Conservation (phyloP, 2,329 filamentous ascomycete genomes). For the Fusarium sarcochroum region DNA sequence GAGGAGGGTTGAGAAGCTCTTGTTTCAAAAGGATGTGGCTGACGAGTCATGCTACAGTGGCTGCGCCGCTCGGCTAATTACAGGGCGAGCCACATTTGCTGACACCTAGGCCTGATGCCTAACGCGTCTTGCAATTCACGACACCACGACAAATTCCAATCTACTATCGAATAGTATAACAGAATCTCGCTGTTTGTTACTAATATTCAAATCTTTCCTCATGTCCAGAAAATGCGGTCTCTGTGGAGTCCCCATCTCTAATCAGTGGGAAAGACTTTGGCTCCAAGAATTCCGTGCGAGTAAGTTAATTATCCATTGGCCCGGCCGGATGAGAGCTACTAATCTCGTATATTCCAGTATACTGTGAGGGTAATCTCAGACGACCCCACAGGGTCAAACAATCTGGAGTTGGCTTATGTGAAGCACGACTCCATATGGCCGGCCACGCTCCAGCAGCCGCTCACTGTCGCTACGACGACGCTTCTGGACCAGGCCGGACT, state of each 20-base stretch:
- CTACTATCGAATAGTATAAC: no score
- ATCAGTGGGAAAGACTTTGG: constrained; percentile 4
- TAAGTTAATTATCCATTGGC: neutral
- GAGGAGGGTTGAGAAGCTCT: no score
- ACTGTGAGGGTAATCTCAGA: constrained; percentile 2
- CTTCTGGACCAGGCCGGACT: neutral
- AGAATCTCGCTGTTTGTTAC: no score
- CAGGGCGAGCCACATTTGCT: no score
- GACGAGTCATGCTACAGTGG: no score
- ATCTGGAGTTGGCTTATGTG: constrained; percentile 27
- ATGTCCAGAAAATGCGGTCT: constrained; percentile 3
- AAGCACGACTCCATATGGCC: neutral
- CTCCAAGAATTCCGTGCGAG: constrained; percentile 22
- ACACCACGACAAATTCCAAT: no score
- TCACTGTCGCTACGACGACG: constrained; percentile 6
- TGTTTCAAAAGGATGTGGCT: no score
- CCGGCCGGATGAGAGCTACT: constrained; percentile 12
- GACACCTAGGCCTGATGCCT: no score
- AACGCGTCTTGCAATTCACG: no score
- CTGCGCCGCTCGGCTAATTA: no score
- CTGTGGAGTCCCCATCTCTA: constrained; percentile 16
- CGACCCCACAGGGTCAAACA: neutral
- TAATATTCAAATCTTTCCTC: no score
- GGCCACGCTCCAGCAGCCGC: constrained; percentile 12
- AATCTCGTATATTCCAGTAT: neutral